phyloP scores from a whole-genome alignment of 495 filamentous ascomycete species.

The Hapsidospora chrysogenum region DNA sequence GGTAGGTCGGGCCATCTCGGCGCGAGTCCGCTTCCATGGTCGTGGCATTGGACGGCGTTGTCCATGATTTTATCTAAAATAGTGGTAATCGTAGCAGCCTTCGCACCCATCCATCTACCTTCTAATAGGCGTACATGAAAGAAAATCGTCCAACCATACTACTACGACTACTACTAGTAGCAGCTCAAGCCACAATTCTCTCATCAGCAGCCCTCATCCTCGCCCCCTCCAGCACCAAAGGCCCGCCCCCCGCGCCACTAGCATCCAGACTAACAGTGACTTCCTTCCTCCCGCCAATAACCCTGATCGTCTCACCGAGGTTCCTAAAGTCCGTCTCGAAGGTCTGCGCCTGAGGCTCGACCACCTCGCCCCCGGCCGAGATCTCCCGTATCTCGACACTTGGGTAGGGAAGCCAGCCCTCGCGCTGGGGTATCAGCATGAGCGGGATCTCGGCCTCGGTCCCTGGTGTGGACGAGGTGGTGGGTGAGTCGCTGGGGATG shows the following conservation, averaged over 20 bases:
- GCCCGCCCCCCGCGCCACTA: conserved; percentile 41
- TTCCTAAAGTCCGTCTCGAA: conserved; percentile 73
- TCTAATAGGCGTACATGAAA: no score
- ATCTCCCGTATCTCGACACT: conserved; percentile 56
- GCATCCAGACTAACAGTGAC: conserved; percentile 63
- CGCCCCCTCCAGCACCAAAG: conserved; percentile 44
- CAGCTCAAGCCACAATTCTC: conserved; percentile 13
- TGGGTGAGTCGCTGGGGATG: conserved; percentile 24
- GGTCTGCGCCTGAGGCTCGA: conserved; percentile 8
- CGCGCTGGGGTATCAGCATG: conserved; percentile 59
- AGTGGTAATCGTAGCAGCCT: no score
- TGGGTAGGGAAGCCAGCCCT: conserved; percentile 63
- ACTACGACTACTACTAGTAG: no score
- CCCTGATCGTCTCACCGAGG: conserved; percentile 56
- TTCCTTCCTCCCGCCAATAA: conserved; percentile 55
- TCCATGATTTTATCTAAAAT: no score
- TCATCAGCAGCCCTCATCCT: conserved; percentile 16
- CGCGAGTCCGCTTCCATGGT: no score
- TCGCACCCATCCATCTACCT: no score
- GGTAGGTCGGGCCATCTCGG: no score
- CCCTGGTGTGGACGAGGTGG: conserved; percentile 21
- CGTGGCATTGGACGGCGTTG: no score
- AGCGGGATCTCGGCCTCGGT: conserved; percentile 39
- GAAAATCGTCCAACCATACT: no score
- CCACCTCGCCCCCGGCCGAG: conserved; percentile 1